Base-by-base conservation (phyloP, 2,329 filamentous ascomycete species). In the Fusarium paranaense region DNA sequence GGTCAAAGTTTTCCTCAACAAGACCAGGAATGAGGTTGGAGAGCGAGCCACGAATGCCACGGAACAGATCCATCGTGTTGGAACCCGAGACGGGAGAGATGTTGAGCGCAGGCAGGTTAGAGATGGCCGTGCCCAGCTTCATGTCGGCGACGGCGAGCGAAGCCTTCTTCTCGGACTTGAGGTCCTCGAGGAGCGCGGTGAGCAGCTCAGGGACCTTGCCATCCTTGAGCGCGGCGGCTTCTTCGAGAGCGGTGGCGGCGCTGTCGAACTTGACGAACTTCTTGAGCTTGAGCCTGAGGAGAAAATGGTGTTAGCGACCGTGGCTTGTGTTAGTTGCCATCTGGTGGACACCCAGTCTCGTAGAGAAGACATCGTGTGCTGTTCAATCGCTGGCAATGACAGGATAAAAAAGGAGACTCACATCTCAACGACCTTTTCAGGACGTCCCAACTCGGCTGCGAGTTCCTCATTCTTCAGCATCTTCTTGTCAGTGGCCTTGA, bases 401-500 rank as follows among this genome's bases (percentile, higher is more conserved):
- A 22, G 62, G 62, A 57, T 45, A 45, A 57, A 56, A 40, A 65
- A 45, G 32, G 32, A 72, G 75, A 72, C 93, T 88, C 88, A 96
- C 93, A 97, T 90, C 79, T 94, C 93, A 79, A 95, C 94, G 75
- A 97, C 90, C 79, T 94, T 94, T 84, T 98, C 95, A 38, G 95
- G 92, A 69, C 93, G 93, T 76, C 91, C 90, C 71, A 95, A 89
- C 83, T 97, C 92, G 73, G 91, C 88, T 63, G 90, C 89, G 73
- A 97, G 85, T 81, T 95, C 92, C 85, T 96, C 93, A 81, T 93
- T 92, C 85, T 97, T 97, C 76, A 99, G 89, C 69, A 98, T 90
- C 89, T 98, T 98, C 91, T 98, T 98, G 90, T 98, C 96, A 84
- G 95, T 95, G 79, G 96, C 94, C 90, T 99, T 98, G 88, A 99